Evolutionary conservation across 2,329 filamentous ascomycete genomes (phyloP), one percentile per base, ranked within the genome.

Genomic region (Trichoderma breve): DNA sequence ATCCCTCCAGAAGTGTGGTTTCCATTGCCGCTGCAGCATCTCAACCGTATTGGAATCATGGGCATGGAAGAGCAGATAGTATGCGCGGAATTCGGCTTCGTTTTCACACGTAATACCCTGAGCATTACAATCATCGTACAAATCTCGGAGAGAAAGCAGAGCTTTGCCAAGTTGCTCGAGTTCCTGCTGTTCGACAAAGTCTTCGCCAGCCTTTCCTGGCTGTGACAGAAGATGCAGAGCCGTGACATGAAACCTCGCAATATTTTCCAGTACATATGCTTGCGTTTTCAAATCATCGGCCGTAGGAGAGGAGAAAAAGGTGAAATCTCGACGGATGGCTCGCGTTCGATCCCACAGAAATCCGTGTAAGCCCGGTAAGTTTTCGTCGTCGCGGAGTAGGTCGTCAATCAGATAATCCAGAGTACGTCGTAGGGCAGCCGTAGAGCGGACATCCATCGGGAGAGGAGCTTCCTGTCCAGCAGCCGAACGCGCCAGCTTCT

Each of bases 281-380:
- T 91, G 86, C 24, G 86, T 84, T 30, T 83, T 83, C 77, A 89
- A 84, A 75, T 91, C 89, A 2, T 87, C 83, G 2, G 84, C 78
- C 3, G 83, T 86, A 80, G 91, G 85, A 67, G 86, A 85, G 4
- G 89, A 90, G 73, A 92, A 90, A 72, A 92, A 91, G 21, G 89
- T 89, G 75, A 92, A 91, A 77, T 92, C 90, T 73, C 90, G 87
- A 28, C 90, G 88, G 71, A 92, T 89, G 9, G 89, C 89, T 71
- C 90, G 84, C 26, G 90, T 91, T 57, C 90, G 85, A 77, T 92
- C 90, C 89, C 90, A 92, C 1, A 92, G 82, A 72, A 91, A 92
- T 71, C 86, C 87, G 76, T 92, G 90, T 57, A 88, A 81, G 5
- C 80, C 76, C 0, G 87, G 84, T 7, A 92, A 82, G 63, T 88